phyloP scores from a whole-genome alignment of 768 basidiomycete genomes.

The Mycena crocata region DNA sequence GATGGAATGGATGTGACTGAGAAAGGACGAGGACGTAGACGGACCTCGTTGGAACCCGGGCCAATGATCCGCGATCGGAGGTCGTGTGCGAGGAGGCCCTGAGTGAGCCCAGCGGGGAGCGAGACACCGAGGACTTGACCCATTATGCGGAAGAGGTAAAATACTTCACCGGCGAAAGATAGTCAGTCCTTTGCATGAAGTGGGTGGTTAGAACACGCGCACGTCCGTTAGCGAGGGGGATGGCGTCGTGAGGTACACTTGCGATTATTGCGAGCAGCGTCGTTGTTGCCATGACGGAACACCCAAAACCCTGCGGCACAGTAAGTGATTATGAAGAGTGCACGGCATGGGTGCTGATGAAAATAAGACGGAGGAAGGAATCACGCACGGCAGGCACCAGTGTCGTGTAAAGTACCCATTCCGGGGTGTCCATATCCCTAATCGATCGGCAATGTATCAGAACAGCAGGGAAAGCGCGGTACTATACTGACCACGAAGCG shows the following conservation, averaged over 20 bases:
- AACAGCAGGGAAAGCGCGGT: too few species aligned
- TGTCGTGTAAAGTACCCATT: slow-evolving; percentile 33
- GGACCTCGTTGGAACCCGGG: slow-evolving; percentile 61
- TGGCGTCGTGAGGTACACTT: slow-evolving; percentile 64
- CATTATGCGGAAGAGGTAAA: slow-evolving; percentile 78
- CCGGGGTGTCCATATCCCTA: slow-evolving; percentile 30
- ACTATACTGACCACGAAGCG: slow-evolving; percentile 10
- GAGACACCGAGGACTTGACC: slow-evolving; percentile 85
- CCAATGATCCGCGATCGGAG: slow-evolving; percentile 70
- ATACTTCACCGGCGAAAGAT: slow-evolving; percentile 58
- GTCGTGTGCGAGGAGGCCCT: slow-evolving; percentile 65
- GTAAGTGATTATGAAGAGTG: too few species aligned
- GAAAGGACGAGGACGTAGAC: too few species aligned
- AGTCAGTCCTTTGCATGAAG: not conserved
- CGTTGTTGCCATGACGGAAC: slow-evolving; percentile 64
- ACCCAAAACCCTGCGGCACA: slow-evolving; percentile 71
- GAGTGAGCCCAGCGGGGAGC: slow-evolving; percentile 70
- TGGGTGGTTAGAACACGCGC: slow-evolving; percentile 47
- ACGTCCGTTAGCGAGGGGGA: slow-evolving; percentile 79
- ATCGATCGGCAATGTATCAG: too few species aligned
- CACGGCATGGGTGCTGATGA: not conserved
- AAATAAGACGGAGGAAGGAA: slow-evolving; percentile 49
- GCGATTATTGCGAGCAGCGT: slow-evolving; percentile 75
- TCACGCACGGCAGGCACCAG: slow-evolving; percentile 51
- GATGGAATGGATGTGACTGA: not conserved